Percentiles rank a stretch among this genome's conserved stretches.
phyloP scores from a whole-genome alignment of 352 stramenopile genomes.

The Pythium pyrilobum region DNA sequence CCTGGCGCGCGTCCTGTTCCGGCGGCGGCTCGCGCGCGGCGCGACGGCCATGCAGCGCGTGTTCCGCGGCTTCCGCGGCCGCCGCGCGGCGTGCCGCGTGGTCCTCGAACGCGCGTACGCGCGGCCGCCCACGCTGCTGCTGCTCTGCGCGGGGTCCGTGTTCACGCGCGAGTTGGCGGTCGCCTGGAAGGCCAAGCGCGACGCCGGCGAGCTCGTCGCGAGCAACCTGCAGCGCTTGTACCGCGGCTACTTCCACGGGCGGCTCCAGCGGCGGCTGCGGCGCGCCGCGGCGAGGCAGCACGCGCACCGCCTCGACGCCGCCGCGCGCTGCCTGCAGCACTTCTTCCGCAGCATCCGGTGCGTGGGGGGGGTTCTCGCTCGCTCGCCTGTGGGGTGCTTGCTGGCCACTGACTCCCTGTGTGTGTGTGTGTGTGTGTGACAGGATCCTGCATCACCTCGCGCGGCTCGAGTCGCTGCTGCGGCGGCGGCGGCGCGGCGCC shows the following conservation, averaged over 20 bases:
- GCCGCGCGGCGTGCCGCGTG: conserved; percentile 23
- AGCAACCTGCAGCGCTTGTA: conserved; percentile 31
- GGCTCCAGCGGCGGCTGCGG: conserved; percentile 33
- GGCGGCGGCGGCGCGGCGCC: conserved; percentile 29
- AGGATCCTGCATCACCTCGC: conserved; percentile 53
- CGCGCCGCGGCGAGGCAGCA: conserved; percentile 26
- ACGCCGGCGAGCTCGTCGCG: conserved; percentile 38
- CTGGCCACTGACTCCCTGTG: not conserved
- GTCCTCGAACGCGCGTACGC: conserved; percentile 43
- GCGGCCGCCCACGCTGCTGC: conserved; percentile 34
- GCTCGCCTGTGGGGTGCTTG: no score
- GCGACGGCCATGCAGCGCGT: conserved; percentile 47
- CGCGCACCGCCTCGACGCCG: conserved; percentile 32
- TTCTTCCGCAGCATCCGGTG: conserved; percentile 78
- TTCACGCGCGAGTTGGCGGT: conserved; percentile 49
- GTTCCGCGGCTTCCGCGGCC: conserved; percentile 44
- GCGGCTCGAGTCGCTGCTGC: conserved; percentile 33
- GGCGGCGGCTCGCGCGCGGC: conserved; percentile 28
- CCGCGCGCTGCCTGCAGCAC: conserved; percentile 51
- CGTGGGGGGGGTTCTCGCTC: no score
- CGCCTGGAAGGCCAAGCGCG: conserved; percentile 53
- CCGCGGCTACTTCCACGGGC: conserved; percentile 46
- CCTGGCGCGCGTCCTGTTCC: conserved; percentile 37
- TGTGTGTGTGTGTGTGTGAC: not conserved
- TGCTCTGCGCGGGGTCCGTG: conserved; percentile 40